Conservation (phyloP, 2,329 filamentous ascomycete species). For the Microdochium paspali region DNA sequence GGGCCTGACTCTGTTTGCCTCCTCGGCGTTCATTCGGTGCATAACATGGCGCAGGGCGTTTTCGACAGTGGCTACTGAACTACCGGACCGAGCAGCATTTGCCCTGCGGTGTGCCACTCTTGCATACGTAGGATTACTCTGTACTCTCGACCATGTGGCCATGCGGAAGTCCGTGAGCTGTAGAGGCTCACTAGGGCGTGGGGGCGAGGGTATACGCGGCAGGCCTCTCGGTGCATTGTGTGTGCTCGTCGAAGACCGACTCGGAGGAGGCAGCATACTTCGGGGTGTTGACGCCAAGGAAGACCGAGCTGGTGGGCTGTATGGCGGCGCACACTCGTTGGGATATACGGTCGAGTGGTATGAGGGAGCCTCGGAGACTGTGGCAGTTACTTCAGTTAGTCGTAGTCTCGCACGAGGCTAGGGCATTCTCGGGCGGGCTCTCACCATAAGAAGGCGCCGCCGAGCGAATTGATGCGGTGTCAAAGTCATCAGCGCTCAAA, state of each 20-base stretch:
- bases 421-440: slow-evolving; percentile 13
- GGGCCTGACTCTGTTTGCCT: slow-evolving; percentile 28
- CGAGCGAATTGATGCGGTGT: slow-evolving; percentile 58
- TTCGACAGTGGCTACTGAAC: slow-evolving; percentile 10
- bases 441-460: slow-evolving; percentile 59
- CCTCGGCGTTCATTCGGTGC: slow-evolving; percentile 9
- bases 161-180: slow-evolving; percentile 45
- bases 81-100: slow-evolving; percentile 17
- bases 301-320: slow-evolving; percentile 28
- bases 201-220: slow-evolving; percentile 36
- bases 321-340: slow-evolving; percentile 41
- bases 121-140: slow-evolving; percentile 48
- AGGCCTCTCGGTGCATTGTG: slow-evolving; percentile 30
- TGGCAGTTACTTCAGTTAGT: neutral
- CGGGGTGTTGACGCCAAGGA: slow-evolving; percentile 8
- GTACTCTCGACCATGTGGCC: slow-evolving; percentile 47
- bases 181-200: slow-evolving; percentile 25
- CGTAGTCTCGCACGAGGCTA: neutral
- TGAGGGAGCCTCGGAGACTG: slow-evolving; percentile 55
- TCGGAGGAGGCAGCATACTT: slow-evolving; percentile 24
- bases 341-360: slow-evolving; percentile 46
- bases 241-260: slow-evolving; percentile 15
- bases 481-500: slow-evolving; percentile 45
- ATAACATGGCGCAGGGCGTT: slow-evolving; percentile 14
- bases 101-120: slow-evolving; percentile 53